Base-by-base conservation (phyloP, 441 rosid genomes). In the Dalechampia spathulata region DNA sequence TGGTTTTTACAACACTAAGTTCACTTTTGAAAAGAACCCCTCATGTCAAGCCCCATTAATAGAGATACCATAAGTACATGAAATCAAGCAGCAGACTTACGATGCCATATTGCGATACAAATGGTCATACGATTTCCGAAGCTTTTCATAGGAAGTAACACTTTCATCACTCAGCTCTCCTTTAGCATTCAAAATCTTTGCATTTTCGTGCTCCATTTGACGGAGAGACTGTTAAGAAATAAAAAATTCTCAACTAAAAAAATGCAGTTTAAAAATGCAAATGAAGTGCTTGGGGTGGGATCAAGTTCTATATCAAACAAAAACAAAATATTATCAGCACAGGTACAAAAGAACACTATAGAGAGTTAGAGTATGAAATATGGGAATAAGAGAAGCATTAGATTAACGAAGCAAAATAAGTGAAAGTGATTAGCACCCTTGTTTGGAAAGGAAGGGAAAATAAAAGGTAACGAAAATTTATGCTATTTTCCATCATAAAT, bases 111-210 rank as follows among this genome's bases (percentile, higher is more conserved):
- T 86, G 51, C 98, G 96, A 72, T 86, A 88, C 66, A 95, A 74
- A 63, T 83, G 89, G 72, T 90, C 98, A 37, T 86, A 90, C 64
- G 98, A 90, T 75, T 95, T 95, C 50, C 99, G 75, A 57, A 95
- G 85, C 83, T 86, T 91, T 72, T 95, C 99, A 78, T 95, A 95
- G 7, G 86, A 82, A 46, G 88, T 72, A 55, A 71, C 81, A 78
- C 75, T 95, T 72, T 95, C 99, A 62, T 95, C 99, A 62, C 85
- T 88, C 42, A 88, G 90, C 76, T 95, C 99, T 69, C 99, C 99
- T 77, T 90, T 95, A 48, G 94, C 96, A 78, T 82, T 87, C 68
- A 87, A 73, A 67, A 84, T 82, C 75, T 86, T 94, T 42, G 97
- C 82, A 79, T 95, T 86, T 66, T 95, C 99, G 70, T 90, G 83